Evolutionary conservation across 129 eudicot species (phyloP), one percentile per base, ranked within the genome.

Genomic region (Sambucus nigra): DNA sequence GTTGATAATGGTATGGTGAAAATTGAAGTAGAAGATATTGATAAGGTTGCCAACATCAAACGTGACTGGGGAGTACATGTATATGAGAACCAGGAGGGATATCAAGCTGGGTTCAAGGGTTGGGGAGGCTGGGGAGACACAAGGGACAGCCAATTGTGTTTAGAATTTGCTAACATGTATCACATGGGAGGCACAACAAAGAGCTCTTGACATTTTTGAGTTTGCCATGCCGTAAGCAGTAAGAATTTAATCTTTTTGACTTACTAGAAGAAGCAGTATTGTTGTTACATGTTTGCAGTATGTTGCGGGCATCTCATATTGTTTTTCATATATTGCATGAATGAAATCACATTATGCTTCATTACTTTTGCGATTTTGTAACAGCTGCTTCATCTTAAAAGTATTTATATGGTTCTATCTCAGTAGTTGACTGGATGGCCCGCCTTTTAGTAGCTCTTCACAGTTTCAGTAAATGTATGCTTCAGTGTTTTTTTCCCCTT

Each of bases 51-150:
- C 1, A 89, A 78, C 48, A 65, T 89, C 1, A 76, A 78, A 66
- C 38, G 69, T 0, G 73, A 76, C 24, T 84, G 97, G 97, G 81
- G 72, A 10, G 79, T 89, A 15, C 73, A 68, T 17, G 73, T 76
- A 16, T 66, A 65, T 52, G 15, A 61, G 19, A 68, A 78, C 23
- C 97, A 89, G 62, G 67, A 65, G 0, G 97, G 97, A 55, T 89
- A 89, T 69, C 75, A 79, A 69, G 93, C 88, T 20, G 97, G 97
- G 35, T 89, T 89, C 72, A 64, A 70, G 66, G 97, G 97, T 24
- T 88, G 97, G 97, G 97, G 97, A 14, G 97, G 97, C 21, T 88
- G 97, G 97, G 97, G 97, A 60, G 97, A 89, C 69, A 62, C 27
- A 32, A 70, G 97, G 42, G 97, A 89, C 55, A 93, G 74, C 39